These are phyloP conservation scores for Eragrostis tef DNA, from an alignment of 202 grass and related monocot species.

Conservation along the genomic window DNA sequence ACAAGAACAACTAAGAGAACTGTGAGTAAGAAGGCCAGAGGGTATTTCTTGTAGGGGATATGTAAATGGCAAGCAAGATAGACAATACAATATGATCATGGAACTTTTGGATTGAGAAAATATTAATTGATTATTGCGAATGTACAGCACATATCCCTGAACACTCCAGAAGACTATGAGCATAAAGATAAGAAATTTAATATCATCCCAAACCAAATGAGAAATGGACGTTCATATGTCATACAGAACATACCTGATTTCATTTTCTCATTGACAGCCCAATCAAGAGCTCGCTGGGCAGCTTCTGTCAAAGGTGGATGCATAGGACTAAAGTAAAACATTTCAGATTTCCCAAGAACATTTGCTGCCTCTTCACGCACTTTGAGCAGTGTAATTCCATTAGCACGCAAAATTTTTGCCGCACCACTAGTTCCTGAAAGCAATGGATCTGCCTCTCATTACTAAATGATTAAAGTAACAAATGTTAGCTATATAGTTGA, in stretches of 20 bases:
- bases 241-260: constrained; percentile 68
- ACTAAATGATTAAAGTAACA: constrained; percentile 25
- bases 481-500: constrained; percentile 43
- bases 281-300: constrained; percentile 80
- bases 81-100: not conserved
- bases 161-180: constrained; percentile 23
- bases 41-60: not conserved
- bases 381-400: constrained; percentile 79
- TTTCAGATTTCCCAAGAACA: constrained; percentile 81
- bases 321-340: constrained; percentile 67
- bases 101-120: not conserved
- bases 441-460: constrained; percentile 28
- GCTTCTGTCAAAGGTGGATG: constrained; percentile 74
- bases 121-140: not conserved
- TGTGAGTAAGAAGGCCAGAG: not conserved
- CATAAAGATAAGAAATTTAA: constrained; percentile 19
- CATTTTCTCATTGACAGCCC: constrained; percentile 76
- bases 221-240: not conserved
- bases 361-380: constrained; percentile 70
- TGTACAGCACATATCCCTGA: not conserved
- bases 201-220: constrained; percentile 22
- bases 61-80: not conserved
- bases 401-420: constrained; percentile 77
- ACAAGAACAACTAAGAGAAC: constrained; percentile 8
- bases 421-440: constrained; percentile 79